Evolutionary conservation across 1,284 basidiomycete species (phyloP), one percentile per base, ranked within the genome.

Genomic region (Marasmius tenuissimus): DNA sequence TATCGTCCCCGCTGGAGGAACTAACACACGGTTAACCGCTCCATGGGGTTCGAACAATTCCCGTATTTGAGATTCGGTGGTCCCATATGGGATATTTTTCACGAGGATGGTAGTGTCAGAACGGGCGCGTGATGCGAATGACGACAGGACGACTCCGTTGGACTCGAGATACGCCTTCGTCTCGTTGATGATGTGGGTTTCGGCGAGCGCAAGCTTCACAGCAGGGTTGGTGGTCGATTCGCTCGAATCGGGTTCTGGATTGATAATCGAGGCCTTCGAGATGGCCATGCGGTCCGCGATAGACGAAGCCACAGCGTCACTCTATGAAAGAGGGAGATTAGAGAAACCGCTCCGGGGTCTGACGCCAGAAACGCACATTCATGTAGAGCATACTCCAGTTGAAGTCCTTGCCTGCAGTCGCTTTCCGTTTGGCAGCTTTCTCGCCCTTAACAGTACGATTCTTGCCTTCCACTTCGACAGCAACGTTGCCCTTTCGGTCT

Each of bases 381-480:
- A 98, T 97, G 72, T 97, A 98, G 64, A 98, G 75, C 82, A 94
- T 93, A 51, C 89, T 90, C 97, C 97, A 99, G 75, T 97, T 97
- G 71, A 98, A 96, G 64, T 94, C 94, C 67, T 89, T 90, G 39
- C 89, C 88, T 6, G 91, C 89, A 33, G 77, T 81, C 14, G 87
- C 81, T 73, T 92, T 97, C 65, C 88, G 81, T 73, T 91, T 89
- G 48, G 85, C 84, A 14, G 85, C 81, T 64, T 82, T 83, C 67
- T 93, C 91, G 48, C 88, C 86, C 72, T 91, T 93, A 50, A 92
- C 71, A 1, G 81, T 81, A 63, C 78, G 81, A 68, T 85, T 87
- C 64, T 71, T 79, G 12, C 27, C 78, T 38, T 82, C 81, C 45
- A n/a, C 20, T 61, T 75, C 79, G 3, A 79, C 74, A 57, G 82